Conservation (phyloP, 257 asterid genomes). For the Solanum tarapatanum region DNA sequence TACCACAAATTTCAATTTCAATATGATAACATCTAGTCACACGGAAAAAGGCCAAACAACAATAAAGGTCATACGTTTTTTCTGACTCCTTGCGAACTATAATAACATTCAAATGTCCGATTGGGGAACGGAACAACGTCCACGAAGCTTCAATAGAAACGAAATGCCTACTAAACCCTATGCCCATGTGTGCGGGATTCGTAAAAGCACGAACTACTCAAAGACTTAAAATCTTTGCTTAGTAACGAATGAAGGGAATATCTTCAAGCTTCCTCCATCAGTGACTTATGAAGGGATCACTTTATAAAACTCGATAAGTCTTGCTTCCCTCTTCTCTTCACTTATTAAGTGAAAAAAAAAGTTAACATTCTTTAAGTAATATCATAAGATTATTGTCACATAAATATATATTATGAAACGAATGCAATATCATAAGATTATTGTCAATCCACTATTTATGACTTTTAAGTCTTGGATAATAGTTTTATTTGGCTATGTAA, state of each 20-base stretch:
- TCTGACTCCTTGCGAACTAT: background rate
- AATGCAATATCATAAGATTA: background rate
- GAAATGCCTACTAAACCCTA: background rate
- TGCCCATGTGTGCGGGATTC: background rate
- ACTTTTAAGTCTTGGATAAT: background rate
- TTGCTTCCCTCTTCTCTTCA: background rate
- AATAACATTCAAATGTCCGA: background rate
- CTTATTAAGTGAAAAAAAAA: background rate
- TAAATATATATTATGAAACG: no score
- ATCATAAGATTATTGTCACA: no score
- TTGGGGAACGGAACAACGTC: background rate
- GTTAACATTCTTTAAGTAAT: background rate
- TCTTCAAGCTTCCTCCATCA: background rate
- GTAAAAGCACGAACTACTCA: background rate
- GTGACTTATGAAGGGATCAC: background rate
- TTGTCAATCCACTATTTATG: background rate
- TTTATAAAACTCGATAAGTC: background rate
- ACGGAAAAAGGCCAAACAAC: background rate
- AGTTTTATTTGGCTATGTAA: background rate
- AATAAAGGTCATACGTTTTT: background rate
- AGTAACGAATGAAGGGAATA: background rate
- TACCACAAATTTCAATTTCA: no score
- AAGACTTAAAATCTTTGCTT: background rate
- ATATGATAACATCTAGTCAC: background rate
- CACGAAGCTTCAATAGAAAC: background rate